Percentiles rank a stretch among this genome's conserved stretches.
phyloP scores from a whole-genome alignment of 2,329 filamentous ascomycete species.

The Sclerotiophoma versabilis region DNA sequence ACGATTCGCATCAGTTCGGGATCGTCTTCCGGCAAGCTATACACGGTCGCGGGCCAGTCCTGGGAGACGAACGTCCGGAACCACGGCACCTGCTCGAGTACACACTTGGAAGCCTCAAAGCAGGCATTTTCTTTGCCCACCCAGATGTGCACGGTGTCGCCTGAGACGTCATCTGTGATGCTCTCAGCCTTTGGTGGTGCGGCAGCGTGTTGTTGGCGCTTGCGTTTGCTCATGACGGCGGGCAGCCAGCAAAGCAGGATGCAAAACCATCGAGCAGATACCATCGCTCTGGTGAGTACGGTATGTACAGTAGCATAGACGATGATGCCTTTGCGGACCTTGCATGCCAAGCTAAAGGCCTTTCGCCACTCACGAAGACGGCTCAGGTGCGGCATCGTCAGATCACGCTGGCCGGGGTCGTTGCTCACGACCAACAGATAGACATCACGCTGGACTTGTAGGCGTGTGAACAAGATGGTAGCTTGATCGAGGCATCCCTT shows the following conservation, averaged over 20 bases:
- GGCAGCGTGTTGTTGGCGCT: background rate
- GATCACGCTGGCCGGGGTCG: too few species aligned
- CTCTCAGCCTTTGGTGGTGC: background rate
- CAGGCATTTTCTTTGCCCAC: background rate
- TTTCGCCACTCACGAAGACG: background rate
- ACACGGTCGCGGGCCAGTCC: background rate
- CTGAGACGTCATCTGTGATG: background rate
- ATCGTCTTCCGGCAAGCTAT: background rate
- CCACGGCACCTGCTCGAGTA: background rate
- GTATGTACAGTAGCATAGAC: conserved; percentile 4
- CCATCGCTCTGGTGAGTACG: background rate
- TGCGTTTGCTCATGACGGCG: background rate
- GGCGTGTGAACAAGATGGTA: too few species aligned
- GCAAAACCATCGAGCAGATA: too few species aligned
- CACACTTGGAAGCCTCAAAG: too few species aligned
- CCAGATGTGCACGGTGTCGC: background rate
- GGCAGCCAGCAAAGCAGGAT: background rate
- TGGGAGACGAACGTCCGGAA: background rate
- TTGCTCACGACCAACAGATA: too few species aligned
- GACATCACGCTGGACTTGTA: too few species aligned
- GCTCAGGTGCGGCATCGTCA: background rate
- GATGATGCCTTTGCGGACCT: conserved; percentile 4
- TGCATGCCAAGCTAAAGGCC: background rate
- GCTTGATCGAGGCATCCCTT: too few species aligned
- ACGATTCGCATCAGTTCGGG: background rate